These are phyloP conservation scores for Gossypium davidsonii DNA, from an alignment of 441 rosid genomes.

Conservation along the genomic window DNA sequence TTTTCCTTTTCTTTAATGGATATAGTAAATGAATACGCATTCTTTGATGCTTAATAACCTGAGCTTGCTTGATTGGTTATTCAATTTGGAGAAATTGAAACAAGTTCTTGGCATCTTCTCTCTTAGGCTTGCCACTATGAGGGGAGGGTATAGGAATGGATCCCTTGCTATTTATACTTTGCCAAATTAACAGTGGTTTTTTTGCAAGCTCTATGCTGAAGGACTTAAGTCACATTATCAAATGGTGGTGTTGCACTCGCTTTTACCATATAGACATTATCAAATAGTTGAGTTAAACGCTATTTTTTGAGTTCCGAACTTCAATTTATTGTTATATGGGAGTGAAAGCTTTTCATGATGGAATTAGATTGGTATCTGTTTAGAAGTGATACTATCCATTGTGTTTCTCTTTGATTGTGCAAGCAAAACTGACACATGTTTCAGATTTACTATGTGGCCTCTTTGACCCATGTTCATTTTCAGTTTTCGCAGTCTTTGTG, in stretches of 20 bases:
- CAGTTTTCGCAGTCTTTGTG: background rate
- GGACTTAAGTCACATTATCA: background rate
- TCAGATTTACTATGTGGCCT: background rate
- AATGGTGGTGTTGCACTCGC: background rate
- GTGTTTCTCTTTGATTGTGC: background rate
- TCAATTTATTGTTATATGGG: background rate
- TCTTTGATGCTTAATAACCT: background rate
- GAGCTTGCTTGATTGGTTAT: background rate
- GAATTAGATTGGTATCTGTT: background rate
- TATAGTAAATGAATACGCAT: background rate
- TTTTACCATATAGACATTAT: background rate
- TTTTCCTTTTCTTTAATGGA: slow-evolving; percentile 18
- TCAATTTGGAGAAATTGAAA: background rate
- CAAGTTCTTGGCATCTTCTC: background rate
- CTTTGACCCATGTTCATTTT: background rate
- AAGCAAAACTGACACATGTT: background rate
- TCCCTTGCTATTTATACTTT: background rate
- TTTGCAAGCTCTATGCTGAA: background rate
- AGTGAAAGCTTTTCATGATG: background rate
- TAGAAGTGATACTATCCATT: background rate
- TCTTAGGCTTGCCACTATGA: background rate
- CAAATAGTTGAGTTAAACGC: background rate
- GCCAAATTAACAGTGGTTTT: background rate
- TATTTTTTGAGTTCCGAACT: background rate
- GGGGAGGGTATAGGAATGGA: background rate